phyloP scores from a whole-genome alignment of 225 moss, liverwort and hornwort genomes.

The Polytrichum commune region DNA sequence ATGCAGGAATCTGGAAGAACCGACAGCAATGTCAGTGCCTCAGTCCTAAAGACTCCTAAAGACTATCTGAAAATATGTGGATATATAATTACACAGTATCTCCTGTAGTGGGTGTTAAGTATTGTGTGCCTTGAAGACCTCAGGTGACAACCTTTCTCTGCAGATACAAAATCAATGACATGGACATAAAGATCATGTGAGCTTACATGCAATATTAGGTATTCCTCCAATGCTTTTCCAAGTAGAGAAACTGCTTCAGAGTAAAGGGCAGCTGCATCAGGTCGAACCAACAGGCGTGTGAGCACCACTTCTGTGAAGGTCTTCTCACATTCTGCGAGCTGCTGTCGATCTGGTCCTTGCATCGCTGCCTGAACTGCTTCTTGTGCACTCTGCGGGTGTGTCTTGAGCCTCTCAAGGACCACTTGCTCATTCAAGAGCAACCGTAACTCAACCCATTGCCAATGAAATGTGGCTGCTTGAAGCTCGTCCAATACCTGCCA shows the following conservation, averaged over 20 bases:
- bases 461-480: conserved; percentile 98
- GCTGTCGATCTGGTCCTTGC: conserved; percentile 78
- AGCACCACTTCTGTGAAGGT: conserved; percentile 95
- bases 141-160: too few relatives aligned
- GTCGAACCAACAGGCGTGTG: conserved; percentile 89
- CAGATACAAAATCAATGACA: too few relatives aligned
- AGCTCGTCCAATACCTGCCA: conserved; percentile 86
- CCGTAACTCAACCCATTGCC: conserved; percentile 98
- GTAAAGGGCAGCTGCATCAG: conserved; percentile 96
- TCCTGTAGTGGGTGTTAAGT: too few relatives aligned
- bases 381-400: conserved; percentile 65
- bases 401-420: conserved; percentile 82
- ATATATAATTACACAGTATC: too few relatives aligned
- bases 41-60: too few relatives aligned
- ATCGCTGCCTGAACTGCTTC: conserved; percentile 83
- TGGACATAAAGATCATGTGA: not conserved
- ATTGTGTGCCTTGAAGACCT: too few relatives aligned
- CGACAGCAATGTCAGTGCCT: too few relatives aligned
- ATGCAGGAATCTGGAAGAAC: too few relatives aligned
- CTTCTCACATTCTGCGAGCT: conserved; percentile 93
- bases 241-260: conserved; percentile 91
- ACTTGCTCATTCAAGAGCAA: conserved; percentile 95
- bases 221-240: conserved; percentile 89
- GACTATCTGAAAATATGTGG: too few relatives aligned
- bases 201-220: conserved; percentile 85